Evolutionary conservation across 768 basidiomycete genomes (phyloP), one percentile per base, ranked within the genome.

Genomic region (Austroboletus eburneus): DNA sequence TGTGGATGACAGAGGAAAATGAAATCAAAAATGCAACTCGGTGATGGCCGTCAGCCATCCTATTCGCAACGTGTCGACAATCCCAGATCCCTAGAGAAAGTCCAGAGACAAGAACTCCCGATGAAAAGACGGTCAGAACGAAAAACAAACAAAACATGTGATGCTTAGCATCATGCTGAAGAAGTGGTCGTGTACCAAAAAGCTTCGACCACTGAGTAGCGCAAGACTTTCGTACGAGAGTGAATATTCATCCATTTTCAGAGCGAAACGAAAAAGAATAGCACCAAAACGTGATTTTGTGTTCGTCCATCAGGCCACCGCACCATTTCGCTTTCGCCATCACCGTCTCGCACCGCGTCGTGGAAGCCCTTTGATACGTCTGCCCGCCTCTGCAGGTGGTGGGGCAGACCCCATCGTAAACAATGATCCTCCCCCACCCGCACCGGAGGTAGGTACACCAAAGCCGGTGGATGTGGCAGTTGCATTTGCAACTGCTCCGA

Each of bases 331-430:
- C 30, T 33, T 38, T 54, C 43, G 44, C 17, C 36, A 24, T 62
- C 38, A 56, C 34, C 64, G 61, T 48, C 64, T 63, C 38, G 17
- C 55, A 32, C 65, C 66, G 3, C 64, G 73, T 39, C 66, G 77
- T 37, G 81, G 81, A 39, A 83, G 69, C 45, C 77, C 79, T 65
- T 79, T 80, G 38, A 81, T 74, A 40, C 70, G 69, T 37, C 78
- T 70, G 17, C 54, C 58, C 43, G 69, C 69, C 30, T 61, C 45
- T 54, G 67, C 33, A 4, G 72, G 64, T 21, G 73, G 54, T 16
- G 81, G 76, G 2, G 77, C 73, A 39, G 81, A 70, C 24, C 81
- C 82, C 43, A 83, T 82, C 12, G 80, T 83, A 56, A 83, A 83
- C 29, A 83, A 50, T 3, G 66, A 55, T 43, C 49, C 61, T 7